Base-by-base conservation (phyloP, 1,139 yeast species). In the Blastobotrys illinoisensis region DNA sequence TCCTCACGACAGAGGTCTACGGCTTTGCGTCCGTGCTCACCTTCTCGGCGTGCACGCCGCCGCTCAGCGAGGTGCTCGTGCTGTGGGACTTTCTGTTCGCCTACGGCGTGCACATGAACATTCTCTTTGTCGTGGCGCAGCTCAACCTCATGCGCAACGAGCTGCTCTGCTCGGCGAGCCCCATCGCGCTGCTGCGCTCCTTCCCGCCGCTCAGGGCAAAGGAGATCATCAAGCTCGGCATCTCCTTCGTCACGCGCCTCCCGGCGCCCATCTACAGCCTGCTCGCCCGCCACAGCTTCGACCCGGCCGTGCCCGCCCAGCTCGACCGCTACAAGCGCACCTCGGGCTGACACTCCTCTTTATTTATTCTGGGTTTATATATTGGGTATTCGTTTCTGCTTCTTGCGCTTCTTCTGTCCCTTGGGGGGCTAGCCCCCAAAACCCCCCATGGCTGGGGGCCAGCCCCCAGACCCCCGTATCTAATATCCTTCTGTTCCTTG, bases 21-120 rank as follows among this genome's bases (percentile, higher is more conserved):
- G 97, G 96, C 0, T 85, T 90, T 63, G 95, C 97, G 0, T 84
- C 95, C 0, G 88, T 90, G 0, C 73, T 91, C 59, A 90, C 98
- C 0, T 74, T 91, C 50, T 84, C 95, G 56, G 95, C 97, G 4
- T 88, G 96, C 65, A 89, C 96, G 2, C 96, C 96, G 9, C 95
- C 97, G 0, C 73, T 91, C 51, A 73, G 77, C 24, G 88, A 90
- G 59, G 89, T 88, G 0, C 72, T 90, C 48, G 79, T 83, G 54
- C 74, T 90, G 24, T 90, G 98, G 98, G 98, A 90, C 68, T 86
- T 89, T 60, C 71, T 89, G 64, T 86, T 90, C 69, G 96, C 97
- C 2, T 90, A 88, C 65, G 98, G 98, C 0, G 81, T 88, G 26
- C 97, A 91, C 67, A 79, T 90, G 84, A 90, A 90, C 69, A 79